Percentiles rank a stretch among this genome's conserved stretches.
These are phyloP conservation scores for Venturiaceae sp. DNA, from an alignment of 2,329 filamentous ascomycete species.

Conservation along the genomic window DNA sequence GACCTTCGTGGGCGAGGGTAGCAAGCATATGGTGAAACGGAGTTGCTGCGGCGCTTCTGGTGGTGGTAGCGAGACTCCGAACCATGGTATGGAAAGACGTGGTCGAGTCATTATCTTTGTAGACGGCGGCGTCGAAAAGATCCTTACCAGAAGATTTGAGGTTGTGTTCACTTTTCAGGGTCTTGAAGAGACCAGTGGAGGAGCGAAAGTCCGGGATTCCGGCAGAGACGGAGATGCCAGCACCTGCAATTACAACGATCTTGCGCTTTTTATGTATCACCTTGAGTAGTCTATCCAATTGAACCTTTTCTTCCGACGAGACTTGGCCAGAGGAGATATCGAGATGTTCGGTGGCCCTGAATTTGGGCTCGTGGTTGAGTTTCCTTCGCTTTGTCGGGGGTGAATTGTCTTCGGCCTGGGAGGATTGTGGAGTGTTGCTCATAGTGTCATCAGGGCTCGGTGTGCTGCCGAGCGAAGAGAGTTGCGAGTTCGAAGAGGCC, in stretches of 20 bases:
- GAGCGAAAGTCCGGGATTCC: constrained; percentile 98
- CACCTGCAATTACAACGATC: constrained; percentile 92
- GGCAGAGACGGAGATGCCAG: constrained; percentile 92
- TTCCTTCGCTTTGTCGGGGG: constrained; percentile 65
- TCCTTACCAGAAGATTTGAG: constrained; percentile 90
- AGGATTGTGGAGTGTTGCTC: neutral
- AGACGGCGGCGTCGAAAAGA: constrained; percentile 94
- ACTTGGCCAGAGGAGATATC: constrained; percentile 53
- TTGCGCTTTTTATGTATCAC: constrained; percentile 83
- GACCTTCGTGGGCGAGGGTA: constrained; percentile 76
- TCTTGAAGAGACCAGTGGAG: constrained; percentile 77
- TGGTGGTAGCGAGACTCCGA: constrained; percentile 71
- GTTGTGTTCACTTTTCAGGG: constrained; percentile 76
- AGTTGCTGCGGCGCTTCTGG: constrained; percentile 69
- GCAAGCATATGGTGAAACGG: constrained; percentile 90
- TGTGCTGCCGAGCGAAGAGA: neutral
- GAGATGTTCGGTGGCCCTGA: constrained; percentile 73
- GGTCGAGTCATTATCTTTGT: constrained; percentile 82
- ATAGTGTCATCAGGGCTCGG: neutral
- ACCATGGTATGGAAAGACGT: constrained; percentile 95
- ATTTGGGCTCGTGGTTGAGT: constrained; percentile 45
- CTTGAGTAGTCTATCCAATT: constrained; percentile 61
- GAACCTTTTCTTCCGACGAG: constrained; percentile 45
- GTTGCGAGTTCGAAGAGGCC: neutral
- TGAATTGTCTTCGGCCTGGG: constrained; percentile 2